phyloP scores from a whole-genome alignment of 176 grass and related monocot species.

The Themeda triandra region DNA sequence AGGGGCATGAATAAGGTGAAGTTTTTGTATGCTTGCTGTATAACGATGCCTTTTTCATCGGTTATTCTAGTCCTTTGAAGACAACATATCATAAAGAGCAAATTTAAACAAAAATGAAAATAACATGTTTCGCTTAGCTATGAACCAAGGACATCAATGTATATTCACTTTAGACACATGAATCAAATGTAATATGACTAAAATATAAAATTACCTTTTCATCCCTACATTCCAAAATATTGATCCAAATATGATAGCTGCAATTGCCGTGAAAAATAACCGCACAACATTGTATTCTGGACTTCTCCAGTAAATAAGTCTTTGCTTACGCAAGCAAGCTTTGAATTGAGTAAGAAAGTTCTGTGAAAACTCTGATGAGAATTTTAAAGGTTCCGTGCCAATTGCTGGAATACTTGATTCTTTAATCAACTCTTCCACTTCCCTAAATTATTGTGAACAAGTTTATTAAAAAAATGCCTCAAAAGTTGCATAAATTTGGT shows the following conservation, averaged over 20 bases:
- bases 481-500: neutral
- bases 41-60: neutral
- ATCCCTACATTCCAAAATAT: conserved; percentile 72
- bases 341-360: conserved; percentile 53
- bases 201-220: conserved; percentile 40
- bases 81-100: neutral
- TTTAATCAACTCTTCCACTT: conserved; percentile 50
- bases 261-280: conserved; percentile 54
- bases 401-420: conserved; percentile 40
- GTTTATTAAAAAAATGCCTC: neutral
- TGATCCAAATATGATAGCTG: conserved; percentile 58
- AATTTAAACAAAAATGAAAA: neutral
- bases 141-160: neutral
- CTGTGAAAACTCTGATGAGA: conserved; percentile 56
- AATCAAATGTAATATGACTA: neutral
- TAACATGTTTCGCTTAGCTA: neutral
- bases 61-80: neutral
- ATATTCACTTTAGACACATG: neutral
- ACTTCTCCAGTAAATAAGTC: conserved; percentile 77
- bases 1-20: neutral
- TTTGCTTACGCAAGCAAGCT: conserved; percentile 56
- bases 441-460: conserved; percentile 27
- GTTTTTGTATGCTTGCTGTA: neutral
- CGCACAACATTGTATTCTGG: conserved; percentile 68
- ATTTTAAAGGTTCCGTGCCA: conserved; percentile 51